phyloP scores from a whole-genome alignment of 1,284 basidiomycete genomes.

The Trametes sp. region DNA sequence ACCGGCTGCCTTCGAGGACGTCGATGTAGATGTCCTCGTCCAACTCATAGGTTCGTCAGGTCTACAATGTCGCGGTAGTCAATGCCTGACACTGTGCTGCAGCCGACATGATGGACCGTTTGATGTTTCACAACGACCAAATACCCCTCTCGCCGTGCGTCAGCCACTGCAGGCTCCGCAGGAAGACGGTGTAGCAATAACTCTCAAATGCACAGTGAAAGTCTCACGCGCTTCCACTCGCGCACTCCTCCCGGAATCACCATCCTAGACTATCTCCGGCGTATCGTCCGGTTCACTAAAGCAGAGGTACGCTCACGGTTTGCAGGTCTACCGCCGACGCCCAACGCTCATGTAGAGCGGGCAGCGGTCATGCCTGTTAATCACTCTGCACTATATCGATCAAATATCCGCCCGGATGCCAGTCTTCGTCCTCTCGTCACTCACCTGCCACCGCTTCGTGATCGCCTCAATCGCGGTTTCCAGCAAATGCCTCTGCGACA shows the following conservation, averaged over 20 bases:
- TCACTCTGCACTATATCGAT: conserved; percentile 94
- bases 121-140: conserved; percentile 93
- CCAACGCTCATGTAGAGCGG: conserved; percentile 15
- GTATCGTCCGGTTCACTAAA: conserved; percentile 92
- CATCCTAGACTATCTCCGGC: conserved; percentile 88
- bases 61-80: conserved; percentile 12
- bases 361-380: conserved; percentile 88
- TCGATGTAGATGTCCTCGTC: conserved; percentile 81
- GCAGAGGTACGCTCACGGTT: conserved; percentile 72
- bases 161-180: conserved; percentile 29
- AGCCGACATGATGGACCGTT: conserved; percentile 94
- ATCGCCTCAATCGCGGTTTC: conserved; percentile 89
- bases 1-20: conserved; percentile 78
- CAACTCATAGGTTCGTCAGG: conserved; percentile 77
- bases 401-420: conserved; percentile 88
- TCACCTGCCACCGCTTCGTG: conserved; percentile 95
- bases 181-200: conserved; percentile 33
- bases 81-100: conserved; percentile 28
- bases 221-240: conserved; percentile 93
- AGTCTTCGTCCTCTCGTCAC: conserved; percentile 88
- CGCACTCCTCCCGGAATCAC: conserved; percentile 85
- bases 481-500: conserved; percentile 92
- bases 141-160: conserved; percentile 85
- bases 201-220: conserved; percentile 58
- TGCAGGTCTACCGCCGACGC: conserved; percentile 11